A percentile compares a stretch with the other conserved stretches of the same genome.
These are phyloP conservation scores for Pythium guiyangense DNA, from an alignment of 352 stramenopile species.

Conservation along the genomic window DNA sequence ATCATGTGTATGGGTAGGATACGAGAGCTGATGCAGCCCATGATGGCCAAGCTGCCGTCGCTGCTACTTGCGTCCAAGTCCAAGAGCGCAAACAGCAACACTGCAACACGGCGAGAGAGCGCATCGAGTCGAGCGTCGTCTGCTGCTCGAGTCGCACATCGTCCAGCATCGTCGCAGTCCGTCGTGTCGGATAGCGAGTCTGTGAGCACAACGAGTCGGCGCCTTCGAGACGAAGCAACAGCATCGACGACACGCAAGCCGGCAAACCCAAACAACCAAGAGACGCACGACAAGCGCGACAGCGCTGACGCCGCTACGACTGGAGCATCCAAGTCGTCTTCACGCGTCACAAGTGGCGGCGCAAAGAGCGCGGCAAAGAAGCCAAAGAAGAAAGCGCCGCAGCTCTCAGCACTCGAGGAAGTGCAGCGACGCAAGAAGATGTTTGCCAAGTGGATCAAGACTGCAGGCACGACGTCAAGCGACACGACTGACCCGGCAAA, in stretches of 20 bases:
- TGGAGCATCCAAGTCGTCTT: background rate
- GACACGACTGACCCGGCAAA: background rate
- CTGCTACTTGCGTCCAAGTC: slow-evolving; percentile 56
- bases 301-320: background rate
- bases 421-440: slow-evolving; percentile 66
- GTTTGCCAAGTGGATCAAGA: slow-evolving; percentile 73
- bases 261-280: slow-evolving; percentile 29
- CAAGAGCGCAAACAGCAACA: slow-evolving; percentile 4
- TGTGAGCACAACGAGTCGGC: background rate
- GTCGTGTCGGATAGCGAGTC: background rate
- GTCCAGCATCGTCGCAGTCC: slow-evolving; percentile 1
- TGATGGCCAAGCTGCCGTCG: slow-evolving; percentile 62
- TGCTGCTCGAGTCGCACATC: slow-evolving; percentile 2
- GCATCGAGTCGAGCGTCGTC: slow-evolving; percentile 2
- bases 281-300: slow-evolving; percentile 25
- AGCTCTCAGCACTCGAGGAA: slow-evolving; percentile 39
- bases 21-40: slow-evolving; percentile 73
- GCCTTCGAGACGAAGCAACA: background rate
- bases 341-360: background rate
- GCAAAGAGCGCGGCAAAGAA: slow-evolving; percentile 26
- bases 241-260: background rate
- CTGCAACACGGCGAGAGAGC: slow-evolving; percentile 6
- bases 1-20: slow-evolving; percentile 26
- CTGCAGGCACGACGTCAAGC: background rate
- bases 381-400: slow-evolving; percentile 18